Evolutionary conservation across 2,329 filamentous ascomycete species (phyloP).

Genomic region (Ceratocystis alfenasii): DNA sequence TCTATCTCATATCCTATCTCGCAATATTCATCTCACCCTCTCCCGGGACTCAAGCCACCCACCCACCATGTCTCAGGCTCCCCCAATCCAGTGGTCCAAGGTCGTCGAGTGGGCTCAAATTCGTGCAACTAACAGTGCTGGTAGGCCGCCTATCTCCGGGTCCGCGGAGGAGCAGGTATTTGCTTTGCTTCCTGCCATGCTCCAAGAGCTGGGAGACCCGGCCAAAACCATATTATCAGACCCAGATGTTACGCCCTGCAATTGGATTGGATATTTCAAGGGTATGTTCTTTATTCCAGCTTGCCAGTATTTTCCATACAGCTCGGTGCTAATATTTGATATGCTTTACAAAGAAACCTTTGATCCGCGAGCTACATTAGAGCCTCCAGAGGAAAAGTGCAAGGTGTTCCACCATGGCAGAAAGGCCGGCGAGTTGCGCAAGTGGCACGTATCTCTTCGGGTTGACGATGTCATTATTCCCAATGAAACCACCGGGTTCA

Average conservation of each 20-base stretch:
- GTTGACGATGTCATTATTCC: slow-evolving; percentile 24
- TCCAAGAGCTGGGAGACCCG: slow-evolving; percentile 1
- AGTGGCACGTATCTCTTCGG: slow-evolving; percentile 3
- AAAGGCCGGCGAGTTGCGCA: slow-evolving; percentile 6
- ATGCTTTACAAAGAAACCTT: slow-evolving; percentile 3
- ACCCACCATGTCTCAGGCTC: background rate
- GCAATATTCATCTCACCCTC: background rate
- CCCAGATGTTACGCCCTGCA: background rate
- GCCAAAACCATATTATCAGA: background rate
- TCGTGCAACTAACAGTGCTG: background rate
- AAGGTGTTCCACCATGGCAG: slow-evolving; percentile 1
- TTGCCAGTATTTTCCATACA: background rate
- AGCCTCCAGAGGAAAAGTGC: background rate
- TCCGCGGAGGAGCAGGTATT: slow-evolving; percentile 9
- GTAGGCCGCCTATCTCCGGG: background rate
- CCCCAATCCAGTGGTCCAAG: slow-evolving; percentile 6
- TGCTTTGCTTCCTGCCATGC: background rate
- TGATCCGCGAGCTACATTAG: background rate
- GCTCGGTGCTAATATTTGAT: no score
- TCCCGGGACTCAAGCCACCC: no score
- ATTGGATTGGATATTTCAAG: slow-evolving; percentile 15
- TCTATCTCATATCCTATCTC: background rate
- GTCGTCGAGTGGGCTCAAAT: slow-evolving; percentile 15
- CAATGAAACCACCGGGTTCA: slow-evolving; percentile 30
- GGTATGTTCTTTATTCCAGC: background rate